Evolutionary conservation across 768 basidiomycete genomes (phyloP), one percentile per base, ranked within the genome.

Genomic region (Tylopilus vinaceipallidus): DNA sequence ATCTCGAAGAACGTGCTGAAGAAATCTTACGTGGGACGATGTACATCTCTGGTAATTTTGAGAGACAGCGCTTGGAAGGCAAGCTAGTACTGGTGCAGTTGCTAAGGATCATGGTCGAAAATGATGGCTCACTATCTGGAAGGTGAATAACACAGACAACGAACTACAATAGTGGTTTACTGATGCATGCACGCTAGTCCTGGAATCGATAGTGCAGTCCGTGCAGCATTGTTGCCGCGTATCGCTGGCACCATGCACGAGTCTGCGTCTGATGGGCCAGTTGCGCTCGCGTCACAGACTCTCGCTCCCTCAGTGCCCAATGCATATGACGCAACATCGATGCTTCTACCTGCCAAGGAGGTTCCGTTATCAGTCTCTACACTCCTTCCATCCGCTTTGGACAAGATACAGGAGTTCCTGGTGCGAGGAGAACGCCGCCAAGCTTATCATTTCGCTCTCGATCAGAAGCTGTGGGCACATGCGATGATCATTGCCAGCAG

Each of bases 401-500:
- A 90, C 62, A 83, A 80, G 62, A 87, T 97, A 51, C 83, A 92
- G 58, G 79, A 81, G 24, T 79, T 90, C 43, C 78, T 99, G 14
- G 68, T 94, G 10, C 80, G 82, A 49, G 97, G 95, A 14, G 85
- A 97, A 59, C 86, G 91, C 30, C 82, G 81, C 19, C 82, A 86
- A 54, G 97, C 97, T 1, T 93, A 89, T 63, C 83, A 84, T 50
- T 94, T 83, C 64, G 95, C 97, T 3, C 75, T 91, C 36, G 89
- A 95, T 50, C 81, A 93, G 67, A 87, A 81, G 60, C 68, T 98
- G 35, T 99, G 95, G 95, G 84, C 91, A 1, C 97, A 99, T 67
- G 95, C 97, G 2, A 83, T 98, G 81, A 69, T 98, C 47, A 93
- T 99, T 55, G 84, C 95, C 10, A 95, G 90, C 60, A 87, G 89